These are phyloP conservation scores for Daldinia bambusicola DNA, from an alignment of 495 filamentous ascomycete genomes.

Conservation along the genomic window DNA sequence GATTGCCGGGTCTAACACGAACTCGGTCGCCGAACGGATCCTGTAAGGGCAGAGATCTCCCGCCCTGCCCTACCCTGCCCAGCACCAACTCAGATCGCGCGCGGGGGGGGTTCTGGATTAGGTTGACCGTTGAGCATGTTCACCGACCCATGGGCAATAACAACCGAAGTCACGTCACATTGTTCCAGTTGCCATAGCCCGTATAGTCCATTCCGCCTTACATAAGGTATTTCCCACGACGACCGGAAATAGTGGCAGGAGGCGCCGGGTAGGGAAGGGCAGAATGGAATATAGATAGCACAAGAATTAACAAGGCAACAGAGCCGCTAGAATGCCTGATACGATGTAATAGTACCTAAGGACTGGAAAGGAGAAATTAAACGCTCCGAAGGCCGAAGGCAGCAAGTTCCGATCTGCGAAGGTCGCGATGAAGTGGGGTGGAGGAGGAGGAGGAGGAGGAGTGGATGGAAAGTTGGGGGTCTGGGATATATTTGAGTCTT, in stretches of 20 bases:
- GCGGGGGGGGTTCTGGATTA: no score
- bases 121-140: background rate
- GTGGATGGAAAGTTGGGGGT: conserved; percentile 3
- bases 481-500: conserved; percentile 20
- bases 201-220: conserved; percentile 18
- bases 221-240: background rate
- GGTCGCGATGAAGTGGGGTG: background rate
- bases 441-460: background rate
- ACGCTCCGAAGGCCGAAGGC: background rate
- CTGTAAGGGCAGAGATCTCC: conserved; percentile 32
- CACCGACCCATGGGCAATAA: background rate
- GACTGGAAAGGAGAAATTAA: background rate
- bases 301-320: background rate
- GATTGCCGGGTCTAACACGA: conserved; percentile 16
- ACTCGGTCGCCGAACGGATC: conserved; percentile 39
- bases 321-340: background rate
- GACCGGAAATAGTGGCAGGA: background rate
- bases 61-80: background rate
- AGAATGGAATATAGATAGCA: background rate
- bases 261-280: background rate
- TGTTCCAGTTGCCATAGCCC: conserved; percentile 3
- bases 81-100: background rate
- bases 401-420: background rate
- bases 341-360: background rate
- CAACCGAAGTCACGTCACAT: background rate